Evolutionary conservation across 2,329 filamentous ascomycete species (phyloP), one percentile per base, ranked within the genome.

Genomic region (Diaporthe nobilis): DNA sequence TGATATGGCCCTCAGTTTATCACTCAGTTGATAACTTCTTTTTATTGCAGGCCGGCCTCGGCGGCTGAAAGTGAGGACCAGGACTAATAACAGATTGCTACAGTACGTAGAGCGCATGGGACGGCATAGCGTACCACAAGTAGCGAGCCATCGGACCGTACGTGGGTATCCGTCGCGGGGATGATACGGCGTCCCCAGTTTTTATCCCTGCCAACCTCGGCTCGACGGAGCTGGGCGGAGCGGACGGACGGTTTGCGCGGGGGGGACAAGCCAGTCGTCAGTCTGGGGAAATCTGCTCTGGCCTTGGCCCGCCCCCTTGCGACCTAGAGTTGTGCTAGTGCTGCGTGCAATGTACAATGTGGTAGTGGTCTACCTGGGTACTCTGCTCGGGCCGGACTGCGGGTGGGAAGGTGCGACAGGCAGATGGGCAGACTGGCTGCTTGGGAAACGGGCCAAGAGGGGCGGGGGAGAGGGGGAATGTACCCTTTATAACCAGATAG

Each of bases 141-240:
- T 39, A 63, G n/a, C 28, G n/a, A 44, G 17, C 20, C n/a, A 63
- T 63, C 60, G 60, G 60, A 63, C 60, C 60, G 44, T n/a, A 68
- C 7, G 47, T 53, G 63, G 44, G 31, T 37, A 34, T 49, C 42
- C 20, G 44, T 53, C 47, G 47, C 65, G 65, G 65, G 65, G 65
- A 6, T 42, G 65, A n/a, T 20, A 53, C 34, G 65, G 65, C 47
- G 34, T 42, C 65, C n/a, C 65, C 65, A 61, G 58, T 63, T 47
- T 44, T 61, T 67, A 72, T 42, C 71, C 55, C 55, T 73, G 25
- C 44, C 42, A 68, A 71, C 75, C 75, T 76, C 75, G 75, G 75
- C 71, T 74, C 37, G 63, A 71, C 63, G 75, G 75, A 76, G 28
- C 55, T 70, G 57, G 22, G 49, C 31, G 57, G 37, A 65, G 58